Conservation (phyloP, 352 stramenopile genomes). For the Phytophthora nicotianae region DNA sequence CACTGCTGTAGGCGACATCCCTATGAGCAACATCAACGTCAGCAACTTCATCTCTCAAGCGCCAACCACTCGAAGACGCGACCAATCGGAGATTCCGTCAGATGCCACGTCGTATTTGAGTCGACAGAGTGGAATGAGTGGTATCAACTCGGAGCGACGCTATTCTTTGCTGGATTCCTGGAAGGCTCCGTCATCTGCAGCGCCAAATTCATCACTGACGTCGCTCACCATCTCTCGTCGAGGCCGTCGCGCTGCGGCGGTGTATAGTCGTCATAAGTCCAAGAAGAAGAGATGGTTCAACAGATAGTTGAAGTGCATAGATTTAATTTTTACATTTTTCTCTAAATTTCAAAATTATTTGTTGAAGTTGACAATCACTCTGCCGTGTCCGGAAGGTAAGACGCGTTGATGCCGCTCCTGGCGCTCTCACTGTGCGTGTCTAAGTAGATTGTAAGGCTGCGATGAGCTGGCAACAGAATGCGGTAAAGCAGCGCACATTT, state of each 20-base stretch:
- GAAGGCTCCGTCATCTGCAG: constrained; percentile 58
- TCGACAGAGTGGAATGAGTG: constrained; percentile 32
- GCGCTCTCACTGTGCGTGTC: not conserved
- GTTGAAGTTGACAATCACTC: constrained; percentile 61
- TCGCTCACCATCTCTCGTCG: constrained; percentile 74
- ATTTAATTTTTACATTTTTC: constrained; percentile 2
- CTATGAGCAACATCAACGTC: constrained; percentile 43
- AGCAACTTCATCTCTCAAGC: constrained; percentile 29
- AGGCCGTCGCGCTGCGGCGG: constrained; percentile 57
- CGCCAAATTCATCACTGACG: constrained; percentile 68
- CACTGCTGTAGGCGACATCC: constrained; percentile 24
- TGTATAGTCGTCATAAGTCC: constrained; percentile 73
- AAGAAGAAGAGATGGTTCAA: constrained; percentile 62
- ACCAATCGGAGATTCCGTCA: constrained; percentile 26
- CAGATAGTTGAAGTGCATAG: constrained; percentile 16
- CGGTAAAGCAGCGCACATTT: constrained; percentile 2
- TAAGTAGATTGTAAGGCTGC: not conserved
- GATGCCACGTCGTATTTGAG: constrained; percentile 43
- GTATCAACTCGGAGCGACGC: constrained; percentile 52
- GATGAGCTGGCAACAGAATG: constrained; percentile 26
- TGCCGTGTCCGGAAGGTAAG: constrained; percentile 7
- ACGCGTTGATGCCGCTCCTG: not conserved
- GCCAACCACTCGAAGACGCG: constrained; percentile 10
- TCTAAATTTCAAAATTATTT: constrained; percentile 23
- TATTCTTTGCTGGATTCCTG: constrained; percentile 80